A percentile compares a stretch with the other conserved stretches of the same genome.
Evolutionary conservation across 352 stramenopile genomes (phyloP).

Genomic region (Lagenidium giganteum): DNA sequence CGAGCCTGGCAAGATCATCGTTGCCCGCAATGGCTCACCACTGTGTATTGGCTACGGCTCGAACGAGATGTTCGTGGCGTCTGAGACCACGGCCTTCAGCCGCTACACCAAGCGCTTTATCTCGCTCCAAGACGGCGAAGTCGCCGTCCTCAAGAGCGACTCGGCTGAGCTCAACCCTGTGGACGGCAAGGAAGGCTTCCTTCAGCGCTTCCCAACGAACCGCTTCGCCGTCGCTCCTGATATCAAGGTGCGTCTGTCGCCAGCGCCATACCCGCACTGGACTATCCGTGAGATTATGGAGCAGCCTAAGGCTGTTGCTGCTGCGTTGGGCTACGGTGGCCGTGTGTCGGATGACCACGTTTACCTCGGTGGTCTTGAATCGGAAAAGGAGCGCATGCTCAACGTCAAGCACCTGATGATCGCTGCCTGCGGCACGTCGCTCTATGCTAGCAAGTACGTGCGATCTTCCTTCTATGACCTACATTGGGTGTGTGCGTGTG

Average conservation of each 20-base stretch:
- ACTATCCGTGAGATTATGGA: slow-evolving; percentile 95
- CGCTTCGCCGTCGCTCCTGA: slow-evolving; percentile 90
- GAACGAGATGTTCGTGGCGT: slow-evolving; percentile 96
- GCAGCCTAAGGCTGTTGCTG: slow-evolving; percentile 95
- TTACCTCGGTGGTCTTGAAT: slow-evolving; percentile 91
- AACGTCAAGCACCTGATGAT: slow-evolving; percentile 94
- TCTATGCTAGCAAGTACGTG: slow-evolving; percentile 92
- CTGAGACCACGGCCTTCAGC: slow-evolving; percentile 92
- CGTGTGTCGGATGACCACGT: slow-evolving; percentile 92
- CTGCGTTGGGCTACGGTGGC: slow-evolving; percentile 92
- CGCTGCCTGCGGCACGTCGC: slow-evolving; percentile 92
- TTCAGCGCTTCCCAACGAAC: slow-evolving; percentile 82
- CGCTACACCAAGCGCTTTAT: slow-evolving; percentile 98
- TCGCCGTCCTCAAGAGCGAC: slow-evolving; percentile 93
- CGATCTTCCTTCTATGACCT: not conserved
- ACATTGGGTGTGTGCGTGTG: not conserved
- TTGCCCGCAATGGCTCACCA: slow-evolving; percentile 96
- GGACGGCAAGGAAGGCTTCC: slow-evolving; percentile 70
- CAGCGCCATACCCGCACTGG: slow-evolving; percentile 95
- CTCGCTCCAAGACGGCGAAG: slow-evolving; percentile 94
- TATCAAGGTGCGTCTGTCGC: slow-evolving; percentile 92
- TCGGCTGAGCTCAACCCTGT: slow-evolving; percentile 90
- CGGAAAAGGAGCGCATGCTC: slow-evolving; percentile 86
- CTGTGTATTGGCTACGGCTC: slow-evolving; percentile 88
- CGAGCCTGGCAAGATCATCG: slow-evolving; percentile 94